Evolutionary conservation across 257 asterid genomes (phyloP), one percentile per base, ranked within the genome.

Genomic region (Lantana camara): DNA sequence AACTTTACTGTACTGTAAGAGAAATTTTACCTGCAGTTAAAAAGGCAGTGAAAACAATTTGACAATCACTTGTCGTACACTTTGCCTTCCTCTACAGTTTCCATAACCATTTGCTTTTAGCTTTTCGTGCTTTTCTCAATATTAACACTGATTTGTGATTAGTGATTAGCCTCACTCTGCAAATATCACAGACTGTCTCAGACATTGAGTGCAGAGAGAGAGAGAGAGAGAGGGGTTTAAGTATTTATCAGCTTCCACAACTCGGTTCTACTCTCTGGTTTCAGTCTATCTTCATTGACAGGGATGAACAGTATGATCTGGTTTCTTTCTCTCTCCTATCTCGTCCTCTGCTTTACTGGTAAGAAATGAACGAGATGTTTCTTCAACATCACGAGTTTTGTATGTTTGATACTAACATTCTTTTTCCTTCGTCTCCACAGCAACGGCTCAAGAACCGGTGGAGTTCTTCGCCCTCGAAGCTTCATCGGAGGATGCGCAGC

Each of bases 401-500:
- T n/a, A 0, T n/a, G 7, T 20, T 3, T 21, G 35, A 1, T 27
- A 4, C 15, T 51, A 10, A 34, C 22, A 16, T 20, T 27, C 1
- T 14, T 7, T 38, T 22, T 22, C 3, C 13, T 65, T 41, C 52
- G 48, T 45, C 56, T 66, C 49, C 49, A 78, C 88, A 86, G 93
- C 73, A 47, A 32, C 67, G 46, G 73, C 77, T 64, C 84, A 83
- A 71, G 87, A 80, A 56, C 64, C 85, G 32, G 81, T 78, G 64
- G 79, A 76, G 67, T 41, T 86, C 5, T 10, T 74, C 46, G 7
- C 71, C 34, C 72, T 66, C 47, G 66, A 71, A 21, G 20, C 57
- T 57, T 67, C 68, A 46, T 52, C 79, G 44, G 35, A 66, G 4
- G 27, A 46, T 50, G 77, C 64, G 19, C 30, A 30, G 42, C 51